Evolutionary conservation across 208 protist genomes (phyloP).

Genomic region (Acanthamoeba royreba): DNA sequence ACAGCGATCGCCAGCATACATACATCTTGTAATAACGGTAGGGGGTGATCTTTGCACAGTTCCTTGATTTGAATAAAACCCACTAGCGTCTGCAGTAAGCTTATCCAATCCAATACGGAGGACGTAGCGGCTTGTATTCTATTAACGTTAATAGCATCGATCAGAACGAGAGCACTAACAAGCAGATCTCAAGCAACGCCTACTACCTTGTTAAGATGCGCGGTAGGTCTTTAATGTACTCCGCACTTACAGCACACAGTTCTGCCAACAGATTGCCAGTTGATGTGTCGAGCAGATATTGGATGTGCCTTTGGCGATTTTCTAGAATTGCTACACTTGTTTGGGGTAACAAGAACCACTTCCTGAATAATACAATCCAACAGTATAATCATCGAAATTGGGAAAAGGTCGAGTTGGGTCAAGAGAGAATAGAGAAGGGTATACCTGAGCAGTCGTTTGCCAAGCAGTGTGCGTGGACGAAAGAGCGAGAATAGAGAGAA

Average conservation of each 20-base stretch:
- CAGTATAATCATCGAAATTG: background rate
- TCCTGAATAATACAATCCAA: background rate
- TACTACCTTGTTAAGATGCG: background rate
- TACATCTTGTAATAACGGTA: background rate
- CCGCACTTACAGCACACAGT: background rate
- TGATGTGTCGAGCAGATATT: background rate
- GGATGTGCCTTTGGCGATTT: background rate
- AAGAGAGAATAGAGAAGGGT: background rate
- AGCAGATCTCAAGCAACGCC: background rate
- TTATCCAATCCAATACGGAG: background rate
- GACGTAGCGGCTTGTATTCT: background rate
- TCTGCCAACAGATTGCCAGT: background rate
- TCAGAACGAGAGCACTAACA: background rate
- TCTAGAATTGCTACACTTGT: background rate
- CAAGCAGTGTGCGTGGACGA: background rate
- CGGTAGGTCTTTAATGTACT: slow-evolving; percentile 5
- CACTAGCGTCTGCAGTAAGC: background rate
- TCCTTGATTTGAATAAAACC: background rate
- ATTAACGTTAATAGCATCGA: too few relatives aligned
- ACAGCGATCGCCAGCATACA: background rate
- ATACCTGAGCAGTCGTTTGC: slow-evolving; percentile 4
- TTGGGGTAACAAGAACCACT: slow-evolving; percentile 25
- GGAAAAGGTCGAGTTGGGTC: background rate
- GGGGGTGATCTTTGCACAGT: background rate
- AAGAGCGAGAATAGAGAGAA: slow-evolving; percentile 32